A percentile compares a stretch with the other conserved stretches of the same genome.
Conservation (phyloP, 805 yeast species). For the Sungouiella thailandica region DNA sequence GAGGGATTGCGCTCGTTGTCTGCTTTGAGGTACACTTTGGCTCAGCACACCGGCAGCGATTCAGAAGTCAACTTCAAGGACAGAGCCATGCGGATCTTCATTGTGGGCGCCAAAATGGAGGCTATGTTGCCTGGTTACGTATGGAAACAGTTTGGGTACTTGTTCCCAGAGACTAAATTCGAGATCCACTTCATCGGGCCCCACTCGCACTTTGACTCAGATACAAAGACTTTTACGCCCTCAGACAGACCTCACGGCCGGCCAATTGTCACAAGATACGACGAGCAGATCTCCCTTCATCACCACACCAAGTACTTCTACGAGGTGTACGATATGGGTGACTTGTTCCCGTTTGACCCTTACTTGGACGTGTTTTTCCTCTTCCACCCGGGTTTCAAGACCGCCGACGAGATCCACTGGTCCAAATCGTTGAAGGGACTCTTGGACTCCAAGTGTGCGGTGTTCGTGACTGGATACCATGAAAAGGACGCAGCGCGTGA, state of each 20-base stretch:
- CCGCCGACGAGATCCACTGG: conserved; percentile 82
- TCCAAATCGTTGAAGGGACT: conserved; percentile 78
- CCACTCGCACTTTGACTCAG: conserved; percentile 73
- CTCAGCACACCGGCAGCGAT: conserved; percentile 46
- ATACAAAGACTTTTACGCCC: conserved; percentile 55
- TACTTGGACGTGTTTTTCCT: conserved; percentile 87
- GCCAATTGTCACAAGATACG: conserved; percentile 70
- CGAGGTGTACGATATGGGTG: conserved; percentile 84
- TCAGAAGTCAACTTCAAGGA: conserved; percentile 60
- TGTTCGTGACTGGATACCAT: conserved; percentile 87
- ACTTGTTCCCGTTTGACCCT: conserved; percentile 97
- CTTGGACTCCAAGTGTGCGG: conserved; percentile 88
- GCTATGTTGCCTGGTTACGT: conserved; percentile 90
- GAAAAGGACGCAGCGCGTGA: conserved; percentile 67
- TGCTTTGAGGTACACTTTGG: conserved; percentile 86
- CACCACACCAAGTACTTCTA: conserved; percentile 92
- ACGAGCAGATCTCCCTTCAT: conserved; percentile 65
- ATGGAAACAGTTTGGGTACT: conserved; percentile 87
- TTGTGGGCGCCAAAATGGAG: conserved; percentile 90
- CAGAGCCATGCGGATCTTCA: conserved; percentile 83
- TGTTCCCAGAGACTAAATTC: conserved; percentile 77
- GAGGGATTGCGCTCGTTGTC: conserved; percentile 94
- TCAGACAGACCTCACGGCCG: conserved; percentile 47
- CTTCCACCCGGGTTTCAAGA: conserved; percentile 92
- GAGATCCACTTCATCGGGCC: conserved; percentile 95